Evolutionary conservation across 2,329 filamentous ascomycete genomes (phyloP).

Genomic region (Ustulina deusta): DNA sequence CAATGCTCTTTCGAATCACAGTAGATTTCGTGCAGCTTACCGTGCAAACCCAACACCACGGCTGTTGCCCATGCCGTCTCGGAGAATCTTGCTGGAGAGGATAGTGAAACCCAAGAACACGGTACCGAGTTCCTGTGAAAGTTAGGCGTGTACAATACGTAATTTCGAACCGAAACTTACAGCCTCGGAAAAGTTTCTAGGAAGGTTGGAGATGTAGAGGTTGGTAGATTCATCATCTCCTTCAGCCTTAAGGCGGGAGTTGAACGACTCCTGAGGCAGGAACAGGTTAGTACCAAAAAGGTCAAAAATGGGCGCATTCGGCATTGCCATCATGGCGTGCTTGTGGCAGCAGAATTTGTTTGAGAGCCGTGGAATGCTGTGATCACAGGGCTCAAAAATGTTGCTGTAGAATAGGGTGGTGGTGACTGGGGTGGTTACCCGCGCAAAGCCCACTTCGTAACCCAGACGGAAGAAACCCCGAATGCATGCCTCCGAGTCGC

Average conservation of each 20-base stretch:
- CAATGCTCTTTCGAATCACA: conserved; percentile 16
- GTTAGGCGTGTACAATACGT: conserved; percentile 29
- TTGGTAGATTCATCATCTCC: conserved; percentile 92
- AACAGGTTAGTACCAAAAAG: conserved; percentile 38
- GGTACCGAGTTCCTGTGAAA: conserved; percentile 74
- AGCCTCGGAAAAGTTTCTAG: conserved; percentile 90
- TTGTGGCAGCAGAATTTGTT: conserved; percentile 37
- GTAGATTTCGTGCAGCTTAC: conserved; percentile 63
- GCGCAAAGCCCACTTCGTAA: conserved; percentile 97
- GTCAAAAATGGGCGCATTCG: conserved; percentile 28
- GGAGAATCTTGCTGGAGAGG: conserved; percentile 93
- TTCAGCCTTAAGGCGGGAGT: conserved; percentile 96
- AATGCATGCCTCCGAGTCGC: conserved; percentile 94
- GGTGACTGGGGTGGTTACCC: conserved; percentile 65
- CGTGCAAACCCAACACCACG: conserved; percentile 97
- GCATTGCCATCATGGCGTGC: conserved; percentile 38
- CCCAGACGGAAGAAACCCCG: conserved; percentile 93
- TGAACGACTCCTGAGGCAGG: conserved; percentile 85
- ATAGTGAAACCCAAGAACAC: conserved; percentile 86
- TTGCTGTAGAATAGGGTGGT: conserved; percentile 23
- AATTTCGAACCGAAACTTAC: conserved; percentile 62
- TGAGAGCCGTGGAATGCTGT: conserved; percentile 25
- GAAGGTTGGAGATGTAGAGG: conserved; percentile 96
- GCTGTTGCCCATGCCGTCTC: conserved; percentile 90
- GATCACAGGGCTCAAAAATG: conserved; percentile 29